These are phyloP conservation scores for Beauveria sp. DNA, from an alignment of 2,329 filamentous ascomycete species.

Conservation along the genomic window DNA sequence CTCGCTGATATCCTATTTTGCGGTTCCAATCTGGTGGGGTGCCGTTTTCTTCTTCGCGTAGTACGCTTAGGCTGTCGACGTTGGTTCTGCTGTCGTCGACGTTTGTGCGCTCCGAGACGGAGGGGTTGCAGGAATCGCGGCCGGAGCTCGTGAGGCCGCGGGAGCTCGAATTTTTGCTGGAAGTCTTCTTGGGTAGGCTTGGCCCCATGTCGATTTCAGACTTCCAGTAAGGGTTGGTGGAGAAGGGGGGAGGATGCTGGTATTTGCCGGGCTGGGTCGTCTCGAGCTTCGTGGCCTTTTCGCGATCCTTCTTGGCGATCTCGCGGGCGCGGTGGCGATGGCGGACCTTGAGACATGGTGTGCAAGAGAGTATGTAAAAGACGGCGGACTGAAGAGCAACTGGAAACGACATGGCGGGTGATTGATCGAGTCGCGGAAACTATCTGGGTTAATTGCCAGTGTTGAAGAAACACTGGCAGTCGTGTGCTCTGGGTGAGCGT, in stretches of 20 bases:
- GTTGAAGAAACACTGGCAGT: neutral
- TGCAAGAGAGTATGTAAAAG: constrained; percentile 72
- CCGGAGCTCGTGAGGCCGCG: constrained; percentile 52
- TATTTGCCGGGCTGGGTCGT: constrained; percentile 67
- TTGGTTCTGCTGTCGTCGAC: constrained; percentile 28
- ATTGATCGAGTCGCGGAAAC: neutral
- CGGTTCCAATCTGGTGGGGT: constrained; percentile 58
- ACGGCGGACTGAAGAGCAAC: constrained; percentile 65
- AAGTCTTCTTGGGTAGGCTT: constrained; percentile 56
- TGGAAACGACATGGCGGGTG: constrained; percentile 36
- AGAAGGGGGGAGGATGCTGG: constrained; percentile 72
- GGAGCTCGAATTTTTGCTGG: constrained; percentile 50
- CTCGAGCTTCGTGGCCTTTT: constrained; percentile 49
- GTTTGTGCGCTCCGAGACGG: constrained; percentile 31
- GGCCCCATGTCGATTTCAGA: constrained; percentile 83
- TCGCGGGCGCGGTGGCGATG: constrained; percentile 63
- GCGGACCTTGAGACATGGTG: constrained; percentile 65
- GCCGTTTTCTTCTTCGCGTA: constrained; percentile 37
- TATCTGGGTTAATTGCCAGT: neutral
- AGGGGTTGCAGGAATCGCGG: constrained; percentile 43
- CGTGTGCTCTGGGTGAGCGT: neutral
- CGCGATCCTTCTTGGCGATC: constrained; percentile 60
- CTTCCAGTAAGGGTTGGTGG: constrained; percentile 81
- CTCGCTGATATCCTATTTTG: constrained; percentile 67
- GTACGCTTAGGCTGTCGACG: constrained; percentile 34